Percentiles rank a stretch among this genome's conserved stretches.
Evolutionary conservation across 306 rosid genomes (phyloP).

Genomic region (Sphenostylis stenocarpa): DNA sequence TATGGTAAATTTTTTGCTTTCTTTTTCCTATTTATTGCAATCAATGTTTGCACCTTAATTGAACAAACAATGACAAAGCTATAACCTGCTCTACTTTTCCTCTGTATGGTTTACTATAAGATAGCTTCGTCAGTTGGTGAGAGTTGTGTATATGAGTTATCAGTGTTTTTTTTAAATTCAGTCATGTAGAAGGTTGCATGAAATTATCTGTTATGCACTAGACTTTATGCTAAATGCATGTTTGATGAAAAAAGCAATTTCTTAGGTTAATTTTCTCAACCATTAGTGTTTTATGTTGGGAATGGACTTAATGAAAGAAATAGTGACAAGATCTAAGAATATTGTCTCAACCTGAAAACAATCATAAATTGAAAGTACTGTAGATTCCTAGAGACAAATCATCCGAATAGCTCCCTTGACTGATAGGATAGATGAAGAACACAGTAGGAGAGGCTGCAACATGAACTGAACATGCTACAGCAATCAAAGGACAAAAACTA

Average conservation of each 20-base stretch:
- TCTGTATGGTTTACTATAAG: neutral
- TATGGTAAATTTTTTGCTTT: slow-evolving; percentile 15
- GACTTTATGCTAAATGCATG: neutral
- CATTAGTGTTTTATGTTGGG: neutral
- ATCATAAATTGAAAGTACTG: no score
- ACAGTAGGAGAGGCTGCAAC: no score
- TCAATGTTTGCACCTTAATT: neutral
- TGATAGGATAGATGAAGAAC: no score
- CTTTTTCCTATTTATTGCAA: neutral
- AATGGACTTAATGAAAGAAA: neutral
- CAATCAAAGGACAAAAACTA: no score
- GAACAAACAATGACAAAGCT: neutral
- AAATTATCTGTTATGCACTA: neutral
- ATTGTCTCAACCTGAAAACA: no score
- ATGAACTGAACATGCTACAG: no score
- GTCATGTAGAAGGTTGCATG: neutral
- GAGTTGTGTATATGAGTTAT: neutral
- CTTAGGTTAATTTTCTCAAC: neutral
- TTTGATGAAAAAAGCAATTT: neutral
- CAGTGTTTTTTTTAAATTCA: neutral
- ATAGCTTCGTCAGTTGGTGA: neutral
- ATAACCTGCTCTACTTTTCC: neutral
- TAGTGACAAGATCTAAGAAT: neutral
- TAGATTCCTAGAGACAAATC: no score
- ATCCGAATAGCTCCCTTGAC: no score